A percentile compares a stretch with the other conserved stretches of the same genome.
Evolutionary conservation across 2,329 filamentous ascomycete genomes (phyloP).

Genomic region (Claviceps purpurea): DNA sequence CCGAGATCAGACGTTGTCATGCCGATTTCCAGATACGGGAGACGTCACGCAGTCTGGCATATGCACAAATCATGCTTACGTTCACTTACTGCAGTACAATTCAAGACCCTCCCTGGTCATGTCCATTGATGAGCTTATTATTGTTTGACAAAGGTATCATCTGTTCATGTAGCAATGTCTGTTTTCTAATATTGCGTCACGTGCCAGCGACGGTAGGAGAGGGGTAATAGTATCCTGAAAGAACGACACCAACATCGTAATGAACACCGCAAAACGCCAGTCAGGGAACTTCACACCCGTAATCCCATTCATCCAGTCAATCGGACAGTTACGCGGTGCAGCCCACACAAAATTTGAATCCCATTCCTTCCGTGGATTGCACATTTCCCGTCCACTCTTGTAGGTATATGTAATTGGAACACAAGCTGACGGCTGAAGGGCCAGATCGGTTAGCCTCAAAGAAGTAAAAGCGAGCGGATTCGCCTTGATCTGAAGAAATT

Average conservation of each 20-base stretch:
- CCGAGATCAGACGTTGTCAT: no score
- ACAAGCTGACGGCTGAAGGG: neutral
- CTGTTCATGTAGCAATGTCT: slow-evolving; percentile 22
- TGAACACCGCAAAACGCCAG: slow-evolving; percentile 5
- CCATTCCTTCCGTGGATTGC: neutral
- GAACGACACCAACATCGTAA: slow-evolving; percentile 15
- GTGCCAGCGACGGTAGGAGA: slow-evolving; percentile 17
- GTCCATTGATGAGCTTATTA: neutral
- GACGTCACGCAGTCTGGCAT: no score
- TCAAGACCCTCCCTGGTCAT: neutral
- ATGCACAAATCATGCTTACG: no score
- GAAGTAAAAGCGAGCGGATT: no score
- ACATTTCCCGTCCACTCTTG: neutral
- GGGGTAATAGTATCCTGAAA: slow-evolving; percentile 11
- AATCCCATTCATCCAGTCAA: neutral
- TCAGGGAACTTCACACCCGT: slow-evolving; percentile 3
- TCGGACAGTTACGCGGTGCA: neutral
- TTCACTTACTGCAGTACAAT: neutral
- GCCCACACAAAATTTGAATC: neutral
- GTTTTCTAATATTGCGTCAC: slow-evolving; percentile 12
- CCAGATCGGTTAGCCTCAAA: no score
- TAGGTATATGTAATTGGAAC: neutral
- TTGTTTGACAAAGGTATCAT: slow-evolving; percentile 18
- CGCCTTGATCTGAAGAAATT: neutral
- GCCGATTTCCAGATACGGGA: no score